phyloP scores from a whole-genome alignment of 2,329 filamentous ascomycete genomes.

The Aspergillus clavatus region DNA sequence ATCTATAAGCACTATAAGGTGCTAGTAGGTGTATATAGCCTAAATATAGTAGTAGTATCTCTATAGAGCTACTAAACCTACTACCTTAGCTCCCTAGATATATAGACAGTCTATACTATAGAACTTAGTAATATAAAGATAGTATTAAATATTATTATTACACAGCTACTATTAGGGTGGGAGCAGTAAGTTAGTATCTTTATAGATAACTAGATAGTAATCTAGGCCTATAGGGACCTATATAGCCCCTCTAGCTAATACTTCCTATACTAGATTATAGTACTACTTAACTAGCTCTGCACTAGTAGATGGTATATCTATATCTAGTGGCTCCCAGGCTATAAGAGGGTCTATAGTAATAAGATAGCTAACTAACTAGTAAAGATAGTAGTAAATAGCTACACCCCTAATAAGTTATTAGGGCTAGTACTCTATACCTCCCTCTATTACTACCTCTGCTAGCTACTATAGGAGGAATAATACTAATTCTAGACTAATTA shows the following conservation, averaged over 20 bases:
- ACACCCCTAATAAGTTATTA: no score
- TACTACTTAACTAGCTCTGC: constrained; percentile 1
- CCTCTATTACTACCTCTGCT: no score
- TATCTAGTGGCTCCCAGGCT: no score
- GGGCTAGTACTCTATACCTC: no score
- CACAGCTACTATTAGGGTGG: no score
- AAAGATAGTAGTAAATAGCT: no score
- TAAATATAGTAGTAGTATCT: not conserved
- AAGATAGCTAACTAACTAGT: no score
- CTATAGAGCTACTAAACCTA: not conserved
- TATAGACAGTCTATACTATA: not conserved
- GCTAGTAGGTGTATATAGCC: not conserved
- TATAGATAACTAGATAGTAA: constrained; percentile 30
- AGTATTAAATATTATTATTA: no score
- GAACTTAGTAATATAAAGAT: not conserved
- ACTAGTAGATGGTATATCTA: constrained; percentile 1
- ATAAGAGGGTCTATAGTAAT: no score
- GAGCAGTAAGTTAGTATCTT: constrained; percentile 16
- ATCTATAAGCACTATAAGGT: not conserved
- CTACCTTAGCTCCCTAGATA: not conserved
- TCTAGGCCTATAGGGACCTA: constrained; percentile 24
- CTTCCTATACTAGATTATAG: constrained; percentile 11
- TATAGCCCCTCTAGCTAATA: constrained; percentile 26
- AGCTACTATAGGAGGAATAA: no score
- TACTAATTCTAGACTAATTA: no score